phyloP scores from a whole-genome alignment of 176 grass and related monocot genomes.

The Cocos nucifera region DNA sequence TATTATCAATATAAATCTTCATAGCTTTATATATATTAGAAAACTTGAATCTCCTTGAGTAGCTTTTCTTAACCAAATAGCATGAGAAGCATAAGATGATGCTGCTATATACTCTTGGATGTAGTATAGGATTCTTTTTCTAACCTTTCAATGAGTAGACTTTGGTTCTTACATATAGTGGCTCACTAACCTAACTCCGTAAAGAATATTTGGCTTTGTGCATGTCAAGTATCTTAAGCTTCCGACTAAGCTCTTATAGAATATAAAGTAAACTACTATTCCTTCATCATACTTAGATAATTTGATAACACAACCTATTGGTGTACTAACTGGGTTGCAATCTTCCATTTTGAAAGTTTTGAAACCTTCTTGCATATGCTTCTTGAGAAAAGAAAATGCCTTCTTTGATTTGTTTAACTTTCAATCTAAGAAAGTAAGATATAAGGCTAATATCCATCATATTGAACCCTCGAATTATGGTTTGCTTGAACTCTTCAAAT shows the following conservation, averaged over 20 bases:
- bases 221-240: neutral
- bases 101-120: too few species aligned
- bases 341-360: neutral
- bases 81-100: too few species aligned
- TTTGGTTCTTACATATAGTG: too few species aligned
- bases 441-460: neutral
- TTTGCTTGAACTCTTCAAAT: neutral
- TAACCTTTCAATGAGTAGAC: too few species aligned
- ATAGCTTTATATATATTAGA: too few species aligned
- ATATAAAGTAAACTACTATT: neutral
- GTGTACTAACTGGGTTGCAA: neutral
- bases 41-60: too few species aligned
- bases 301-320: too few species aligned
- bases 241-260: neutral
- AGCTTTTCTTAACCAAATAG: too few species aligned
- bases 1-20: too few species aligned
- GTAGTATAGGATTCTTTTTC: too few species aligned
- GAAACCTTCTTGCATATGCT: neutral
- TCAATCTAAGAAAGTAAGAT: neutral
- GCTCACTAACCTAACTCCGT: neutral
- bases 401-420: neutral
- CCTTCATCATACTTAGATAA: neutral
- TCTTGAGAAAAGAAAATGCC: neutral
- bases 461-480: neutral
- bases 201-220: neutral